Percentiles rank a stretch among this genome's conserved stretches.
phyloP scores from a whole-genome alignment of 176 grass and related monocot genomes.

The Stipa capillata region DNA sequence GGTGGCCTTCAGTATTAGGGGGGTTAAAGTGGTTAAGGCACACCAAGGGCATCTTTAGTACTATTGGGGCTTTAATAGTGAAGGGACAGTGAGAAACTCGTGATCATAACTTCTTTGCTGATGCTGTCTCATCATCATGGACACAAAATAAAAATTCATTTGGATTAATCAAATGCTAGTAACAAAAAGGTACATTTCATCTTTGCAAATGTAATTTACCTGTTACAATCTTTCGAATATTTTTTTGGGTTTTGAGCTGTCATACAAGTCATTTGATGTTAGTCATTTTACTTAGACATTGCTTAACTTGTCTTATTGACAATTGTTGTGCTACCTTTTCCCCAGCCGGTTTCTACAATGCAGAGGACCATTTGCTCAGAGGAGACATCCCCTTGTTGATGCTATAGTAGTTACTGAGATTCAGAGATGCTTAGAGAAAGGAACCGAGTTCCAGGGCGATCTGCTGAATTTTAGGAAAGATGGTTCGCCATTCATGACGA shows the following conservation, averaged over 20 bases:
- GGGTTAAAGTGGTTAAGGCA: neutral
- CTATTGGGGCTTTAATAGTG: neutral
- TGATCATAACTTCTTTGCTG: neutral
- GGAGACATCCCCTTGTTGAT: constrained; percentile 90
- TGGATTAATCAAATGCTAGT: neutral
- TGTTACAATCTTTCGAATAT: neutral
- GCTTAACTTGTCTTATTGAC: neutral
- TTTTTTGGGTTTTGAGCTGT: neutral
- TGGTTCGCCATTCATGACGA: constrained; percentile 74
- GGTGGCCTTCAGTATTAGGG: neutral
- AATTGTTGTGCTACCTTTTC: neutral
- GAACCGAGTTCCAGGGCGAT: constrained; percentile 69
- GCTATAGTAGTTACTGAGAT: constrained; percentile 63
- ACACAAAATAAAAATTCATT: neutral
- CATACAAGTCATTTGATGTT: neutral
- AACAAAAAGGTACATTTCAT: neutral
- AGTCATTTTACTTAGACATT: neutral
- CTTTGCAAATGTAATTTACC: neutral
- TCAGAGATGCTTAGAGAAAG: constrained; percentile 66
- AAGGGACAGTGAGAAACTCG: neutral
- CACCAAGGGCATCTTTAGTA: neutral
- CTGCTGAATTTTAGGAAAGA: constrained; percentile 94
- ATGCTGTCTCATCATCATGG: neutral
- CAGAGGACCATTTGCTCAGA: constrained; percentile 71
- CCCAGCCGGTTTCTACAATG: constrained; percentile 90